Base-by-base conservation (phyloP, 257 asterid genomes). In the Solanum pinnatisectum region DNA sequence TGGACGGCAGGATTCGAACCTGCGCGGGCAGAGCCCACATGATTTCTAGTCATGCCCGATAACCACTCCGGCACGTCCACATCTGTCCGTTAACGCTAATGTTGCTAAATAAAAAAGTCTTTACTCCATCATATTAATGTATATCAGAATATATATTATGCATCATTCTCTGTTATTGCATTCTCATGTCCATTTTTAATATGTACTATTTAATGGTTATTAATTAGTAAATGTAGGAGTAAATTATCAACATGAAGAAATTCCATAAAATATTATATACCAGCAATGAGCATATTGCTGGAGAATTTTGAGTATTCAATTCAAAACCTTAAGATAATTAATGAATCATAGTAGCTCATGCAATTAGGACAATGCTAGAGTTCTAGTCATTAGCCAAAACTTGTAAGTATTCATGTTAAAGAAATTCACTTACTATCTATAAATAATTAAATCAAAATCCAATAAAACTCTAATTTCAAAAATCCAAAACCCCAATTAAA, bases 11-110 rank as follows among this genome's bases (percentile, higher is more conserved):
- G 98, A 96, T 96, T 95, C 98, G 98, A 95, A 96, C 98, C 98
- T 95, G 98, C 98, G 99, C 98, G 98, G 98, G 98, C 98, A 96
- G 3, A 96, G 98, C 98, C 98, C 99, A 95, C 99, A 97, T 97
- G 98, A 95, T 97, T 97, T 97, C 98, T 96, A 97, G 98, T 96
- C 99, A 96, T 97, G 99, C 99, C 98, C 98, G 98, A 97, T 96
- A 97, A 96, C 99, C 98, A 97, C 98, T 97, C 98, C 98, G 98
- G 97, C 98, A 97, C 98, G 98, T 93, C 99, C 98, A 95, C 98
- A 0, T 0, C 0, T 72, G 46, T 18, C 0, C 18, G 8, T 2
- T 14, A 12, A 25, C 2, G 73, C 0, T 67, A 25, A 9, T 13
- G 1, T 2, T n/a, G 9, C 3, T 2, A 5, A 10, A 2, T n/a